Evolutionary conservation across 371 early-diverging fungal genomes (phyloP).

Genomic region (Chytridium lagenaria): DNA sequence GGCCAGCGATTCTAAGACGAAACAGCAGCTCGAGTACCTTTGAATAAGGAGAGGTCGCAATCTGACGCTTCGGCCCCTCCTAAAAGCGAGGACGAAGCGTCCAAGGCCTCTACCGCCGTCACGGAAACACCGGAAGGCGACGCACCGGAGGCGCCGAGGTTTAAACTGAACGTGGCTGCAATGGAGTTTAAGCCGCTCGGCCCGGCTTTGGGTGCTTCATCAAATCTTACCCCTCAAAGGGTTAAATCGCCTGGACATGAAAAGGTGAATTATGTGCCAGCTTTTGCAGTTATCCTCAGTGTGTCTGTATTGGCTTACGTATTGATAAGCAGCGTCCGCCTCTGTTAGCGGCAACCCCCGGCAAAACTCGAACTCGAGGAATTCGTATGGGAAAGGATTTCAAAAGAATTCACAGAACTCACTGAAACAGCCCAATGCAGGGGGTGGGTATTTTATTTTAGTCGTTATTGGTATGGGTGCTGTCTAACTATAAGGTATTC

Average conservation of each 20-base stretch:
- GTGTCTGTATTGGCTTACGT: neutral
- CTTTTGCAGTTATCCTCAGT: neutral
- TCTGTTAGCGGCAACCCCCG: constrained; percentile 15
- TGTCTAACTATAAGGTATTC: neutral
- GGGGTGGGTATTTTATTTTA: neutral
- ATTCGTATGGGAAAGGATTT: constrained; percentile 2
- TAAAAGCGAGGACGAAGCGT: constrained; percentile 23
- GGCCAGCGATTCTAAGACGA: constrained; percentile 12
- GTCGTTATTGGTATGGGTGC: no score
- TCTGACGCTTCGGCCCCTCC: constrained; percentile 25
- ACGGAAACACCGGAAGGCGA: constrained; percentile 25
- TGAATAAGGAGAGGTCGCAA: neutral
- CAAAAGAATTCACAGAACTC: constrained; percentile 7
- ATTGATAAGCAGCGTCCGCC: constrained; percentile 17
- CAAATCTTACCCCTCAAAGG: neutral
- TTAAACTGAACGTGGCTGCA: constrained; percentile 87
- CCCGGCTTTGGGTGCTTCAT: neutral
- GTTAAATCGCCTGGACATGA: constrained; percentile 10
- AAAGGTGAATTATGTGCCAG: neutral
- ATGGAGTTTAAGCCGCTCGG: constrained; percentile 79
- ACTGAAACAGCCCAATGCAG: neutral
- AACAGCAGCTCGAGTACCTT: constrained; percentile 3
- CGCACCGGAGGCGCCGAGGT: constrained; percentile 47
- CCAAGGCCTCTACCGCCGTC: constrained; percentile 11
- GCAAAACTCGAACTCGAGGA: neutral